Conservation (phyloP, 257 asterid genomes). For the Solanum ahanhuiri region DNA sequence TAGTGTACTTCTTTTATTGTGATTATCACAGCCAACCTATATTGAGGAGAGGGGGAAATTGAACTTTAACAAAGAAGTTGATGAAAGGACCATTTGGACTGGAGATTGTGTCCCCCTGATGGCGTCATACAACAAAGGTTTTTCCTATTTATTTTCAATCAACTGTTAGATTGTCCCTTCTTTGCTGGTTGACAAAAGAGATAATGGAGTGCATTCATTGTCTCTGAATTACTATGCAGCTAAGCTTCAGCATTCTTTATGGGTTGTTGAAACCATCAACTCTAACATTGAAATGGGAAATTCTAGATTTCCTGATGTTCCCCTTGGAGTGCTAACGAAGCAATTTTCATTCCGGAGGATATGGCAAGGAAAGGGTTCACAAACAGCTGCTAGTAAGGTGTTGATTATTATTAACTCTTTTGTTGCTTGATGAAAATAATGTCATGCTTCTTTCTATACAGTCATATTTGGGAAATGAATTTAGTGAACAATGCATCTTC, state of each 20-base stretch:
- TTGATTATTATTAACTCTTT: conserved; percentile 16
- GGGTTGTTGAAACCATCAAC: conserved; percentile 64
- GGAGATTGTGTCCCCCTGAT: conserved; percentile 66
- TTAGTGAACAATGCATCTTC: background rate
- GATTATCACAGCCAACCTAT: conserved; percentile 46
- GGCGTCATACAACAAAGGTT: conserved; percentile 85
- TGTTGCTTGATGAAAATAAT: conserved; percentile 2
- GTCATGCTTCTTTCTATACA: background rate
- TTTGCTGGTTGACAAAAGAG: background rate
- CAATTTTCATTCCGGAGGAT: conserved; percentile 67
- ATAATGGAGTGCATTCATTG: background rate
- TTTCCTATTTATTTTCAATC: background rate
- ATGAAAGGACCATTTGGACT: conserved; percentile 90
- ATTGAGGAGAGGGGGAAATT: conserved; percentile 81
- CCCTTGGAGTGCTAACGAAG: conserved; percentile 40
- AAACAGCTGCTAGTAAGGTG: conserved; percentile 88
- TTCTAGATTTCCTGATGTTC: conserved; percentile 32
- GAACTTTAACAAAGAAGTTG: conserved; percentile 66
- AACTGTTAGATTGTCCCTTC: background rate
- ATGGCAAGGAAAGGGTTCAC: conserved; percentile 96
- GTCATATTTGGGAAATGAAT: background rate
- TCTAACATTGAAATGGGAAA: conserved; percentile 35
- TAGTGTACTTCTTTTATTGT: background rate
- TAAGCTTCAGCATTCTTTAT: conserved; percentile 83
- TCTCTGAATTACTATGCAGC: conserved; percentile 33